A percentile compares a stretch with the other conserved stretches of the same genome.
These are phyloP conservation scores for Suillus americanus DNA, from an alignment of 768 basidiomycete species.

Conservation along the genomic window DNA sequence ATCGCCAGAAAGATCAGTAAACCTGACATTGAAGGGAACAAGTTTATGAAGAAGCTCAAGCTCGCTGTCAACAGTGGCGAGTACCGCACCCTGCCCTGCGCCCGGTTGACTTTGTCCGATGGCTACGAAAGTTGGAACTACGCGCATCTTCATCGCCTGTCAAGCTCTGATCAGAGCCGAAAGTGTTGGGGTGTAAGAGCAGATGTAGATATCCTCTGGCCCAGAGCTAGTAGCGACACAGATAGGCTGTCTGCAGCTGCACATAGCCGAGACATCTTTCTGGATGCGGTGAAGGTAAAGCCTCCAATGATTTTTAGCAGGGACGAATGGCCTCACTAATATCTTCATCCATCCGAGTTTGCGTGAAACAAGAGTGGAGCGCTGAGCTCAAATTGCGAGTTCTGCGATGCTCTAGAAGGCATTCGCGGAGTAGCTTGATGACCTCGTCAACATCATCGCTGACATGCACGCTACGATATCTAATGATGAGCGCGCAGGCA, in stretches of 20 bases:
- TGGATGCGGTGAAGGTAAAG: background rate
- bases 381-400: slow-evolving; percentile 14
- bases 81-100: background rate
- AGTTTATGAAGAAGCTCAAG: slow-evolving; percentile 18
- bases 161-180: slow-evolving; percentile 11
- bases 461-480: slow-evolving; percentile 9
- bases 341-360: slow-evolving; percentile 10
- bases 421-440: slow-evolving; percentile 13
- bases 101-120: slow-evolving; percentile 7
- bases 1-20: background rate
- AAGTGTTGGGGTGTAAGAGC: slow-evolving; percentile 12
- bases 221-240: slow-evolving; percentile 19
- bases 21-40: slow-evolving; percentile 9
- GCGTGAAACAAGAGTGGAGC: slow-evolving; percentile 15
- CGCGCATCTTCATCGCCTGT: background rate
- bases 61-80: background rate
- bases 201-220: slow-evolving; percentile 7
- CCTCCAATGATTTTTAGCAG: slow-evolving; percentile 6
- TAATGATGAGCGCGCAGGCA: slow-evolving; percentile 10
- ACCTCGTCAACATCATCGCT: slow-evolving; percentile 20
- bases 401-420: slow-evolving; percentile 5
- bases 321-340: slow-evolving; percentile 21
- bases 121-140: background rate
- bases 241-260: slow-evolving; percentile 12
- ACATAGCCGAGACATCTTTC: background rate